Percentiles rank a stretch among this genome's conserved stretches.
These are phyloP conservation scores for Cryptosporidium bovis DNA, from an alignment of 169 alveolate species.

Conservation along the genomic window DNA sequence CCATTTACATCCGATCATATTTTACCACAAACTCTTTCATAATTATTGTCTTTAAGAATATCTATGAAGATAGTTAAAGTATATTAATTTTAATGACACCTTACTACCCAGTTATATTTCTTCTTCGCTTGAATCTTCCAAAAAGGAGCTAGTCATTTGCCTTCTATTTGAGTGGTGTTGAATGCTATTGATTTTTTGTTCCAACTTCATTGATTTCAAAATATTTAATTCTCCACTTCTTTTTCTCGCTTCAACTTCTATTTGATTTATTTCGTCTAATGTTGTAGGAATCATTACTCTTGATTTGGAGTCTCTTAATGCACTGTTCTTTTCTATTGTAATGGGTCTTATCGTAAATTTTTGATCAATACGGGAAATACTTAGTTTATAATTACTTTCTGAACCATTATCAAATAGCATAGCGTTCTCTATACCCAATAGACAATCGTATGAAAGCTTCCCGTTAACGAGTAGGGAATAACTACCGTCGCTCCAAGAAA, in stretches of 20 bases:
- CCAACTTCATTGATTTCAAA: conserved; percentile 25
- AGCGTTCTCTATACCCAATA: conserved; percentile 55
- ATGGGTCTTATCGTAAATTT: conserved; percentile 66
- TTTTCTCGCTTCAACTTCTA: conserved; percentile 38
- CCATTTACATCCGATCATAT: no score
- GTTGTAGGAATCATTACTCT: conserved; percentile 68
- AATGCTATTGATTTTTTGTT: background rate
- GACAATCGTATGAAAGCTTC: conserved; percentile 38
- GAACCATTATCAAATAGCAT: conserved; percentile 26
- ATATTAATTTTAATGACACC: no score
- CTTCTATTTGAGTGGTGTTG: background rate
- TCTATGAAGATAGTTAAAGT: no score
- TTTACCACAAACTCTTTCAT: no score
- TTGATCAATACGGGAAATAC: conserved; percentile 6
- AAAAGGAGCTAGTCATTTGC: conserved; percentile 53
- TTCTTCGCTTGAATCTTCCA: conserved; percentile 72
- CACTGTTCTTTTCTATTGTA: conserved; percentile 29
- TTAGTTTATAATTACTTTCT: conserved; percentile 19
- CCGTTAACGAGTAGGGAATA: conserved; percentile 19
- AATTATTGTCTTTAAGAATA: no score
- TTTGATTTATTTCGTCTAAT: conserved; percentile 31
- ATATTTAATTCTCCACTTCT: conserved; percentile 24
- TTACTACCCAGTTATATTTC: background rate
- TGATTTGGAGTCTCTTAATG: conserved; percentile 20
- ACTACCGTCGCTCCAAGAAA: conserved; percentile 71